These are phyloP conservation scores for Corynespora cassiicola DNA, from an alignment of 2,329 filamentous ascomycete species.

Conservation along the genomic window DNA sequence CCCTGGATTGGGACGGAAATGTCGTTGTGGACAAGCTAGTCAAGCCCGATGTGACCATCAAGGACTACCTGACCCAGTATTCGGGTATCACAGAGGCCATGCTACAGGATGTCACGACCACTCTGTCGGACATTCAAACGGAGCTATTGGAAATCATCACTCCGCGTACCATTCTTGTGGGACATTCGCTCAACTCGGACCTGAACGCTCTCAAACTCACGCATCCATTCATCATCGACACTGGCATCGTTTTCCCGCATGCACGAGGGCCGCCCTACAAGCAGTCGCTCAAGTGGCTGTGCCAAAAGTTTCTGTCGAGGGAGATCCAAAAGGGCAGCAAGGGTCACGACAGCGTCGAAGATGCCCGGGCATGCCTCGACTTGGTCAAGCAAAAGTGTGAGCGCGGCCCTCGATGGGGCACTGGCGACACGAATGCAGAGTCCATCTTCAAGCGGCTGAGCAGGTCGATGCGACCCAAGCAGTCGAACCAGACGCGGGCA, in stretches of 20 bases:
- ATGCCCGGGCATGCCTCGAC: constrained; percentile 88
- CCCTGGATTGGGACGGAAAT: constrained; percentile 84
- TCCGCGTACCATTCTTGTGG: constrained; percentile 75
- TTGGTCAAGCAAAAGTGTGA: constrained; percentile 96
- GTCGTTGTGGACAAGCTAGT: constrained; percentile 89
- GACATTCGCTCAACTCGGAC: constrained; percentile 83
- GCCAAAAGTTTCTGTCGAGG: constrained; percentile 82
- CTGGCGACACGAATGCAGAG: constrained; percentile 78
- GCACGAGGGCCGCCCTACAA: constrained; percentile 88
- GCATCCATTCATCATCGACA: constrained; percentile 94
- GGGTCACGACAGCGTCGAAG: constrained; percentile 92
- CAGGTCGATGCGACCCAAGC: constrained; percentile 58
- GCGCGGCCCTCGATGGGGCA: constrained; percentile 86
- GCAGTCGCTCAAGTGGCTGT: constrained; percentile 87
- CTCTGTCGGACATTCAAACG: constrained; percentile 79
- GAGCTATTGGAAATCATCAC: constrained; percentile 76
- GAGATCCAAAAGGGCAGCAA: constrained; percentile 83
- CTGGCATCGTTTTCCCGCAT: constrained; percentile 87
- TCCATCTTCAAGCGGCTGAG: constrained; percentile 85
- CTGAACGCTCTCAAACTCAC: constrained; percentile 83
- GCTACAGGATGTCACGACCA: constrained; percentile 83
- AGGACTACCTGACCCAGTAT: constrained; percentile 85
- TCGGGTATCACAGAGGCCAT: constrained; percentile 92
- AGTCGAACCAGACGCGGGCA: constrained; percentile 44
- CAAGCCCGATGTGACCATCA: constrained; percentile 86